phyloP scores from a whole-genome alignment of 495 filamentous ascomycete genomes.

The Aspergillus hancockii region DNA sequence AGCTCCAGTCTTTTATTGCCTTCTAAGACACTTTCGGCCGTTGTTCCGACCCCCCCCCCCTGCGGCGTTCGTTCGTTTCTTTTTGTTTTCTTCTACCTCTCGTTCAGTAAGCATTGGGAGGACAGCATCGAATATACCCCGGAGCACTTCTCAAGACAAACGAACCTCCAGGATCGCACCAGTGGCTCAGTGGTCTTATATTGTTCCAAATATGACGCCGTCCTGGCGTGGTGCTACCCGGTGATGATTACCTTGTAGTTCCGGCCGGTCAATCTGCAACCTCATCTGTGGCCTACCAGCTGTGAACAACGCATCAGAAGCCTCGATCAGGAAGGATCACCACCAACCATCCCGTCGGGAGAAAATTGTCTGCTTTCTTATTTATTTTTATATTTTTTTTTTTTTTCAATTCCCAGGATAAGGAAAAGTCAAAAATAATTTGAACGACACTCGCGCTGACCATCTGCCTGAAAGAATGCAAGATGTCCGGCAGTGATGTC shows the following conservation, averaged over 20 bases:
- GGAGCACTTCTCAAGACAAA: not conserved
- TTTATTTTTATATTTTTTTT: conserved; percentile 1
- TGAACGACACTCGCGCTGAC: conserved; percentile 5
- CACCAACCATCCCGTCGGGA: conserved; percentile 32
- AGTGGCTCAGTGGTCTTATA: conserved; percentile 21
- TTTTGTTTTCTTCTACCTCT: conserved; percentile 7
- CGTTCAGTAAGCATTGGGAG: conserved; percentile 3
- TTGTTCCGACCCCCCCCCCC: not conserved
- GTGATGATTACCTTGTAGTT: conserved; percentile 46
- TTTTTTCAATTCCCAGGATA: conserved; percentile 4
- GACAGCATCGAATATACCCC: not conserved
- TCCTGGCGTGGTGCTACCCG: conserved; percentile 42
- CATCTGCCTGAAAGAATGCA: conserved; percentile 42
- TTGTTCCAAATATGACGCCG: conserved; percentile 41
- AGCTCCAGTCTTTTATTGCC: not conserved
- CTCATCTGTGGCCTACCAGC: conserved; percentile 41
- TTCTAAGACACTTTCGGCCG: not conserved
- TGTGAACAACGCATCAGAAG: conserved; percentile 49
- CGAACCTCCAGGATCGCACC: conserved; percentile 16
- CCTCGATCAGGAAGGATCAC: conserved; percentile 32
- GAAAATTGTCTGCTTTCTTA: conserved; percentile 3
- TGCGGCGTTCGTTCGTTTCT: conserved; percentile 3
- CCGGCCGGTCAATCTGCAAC: conserved; percentile 39
- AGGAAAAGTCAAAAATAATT: conserved; percentile 7
- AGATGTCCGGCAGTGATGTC: conserved; percentile 49